Evolutionary conservation across 768 basidiomycete species (phyloP).

Genomic region (Russula dissimulans): DNA sequence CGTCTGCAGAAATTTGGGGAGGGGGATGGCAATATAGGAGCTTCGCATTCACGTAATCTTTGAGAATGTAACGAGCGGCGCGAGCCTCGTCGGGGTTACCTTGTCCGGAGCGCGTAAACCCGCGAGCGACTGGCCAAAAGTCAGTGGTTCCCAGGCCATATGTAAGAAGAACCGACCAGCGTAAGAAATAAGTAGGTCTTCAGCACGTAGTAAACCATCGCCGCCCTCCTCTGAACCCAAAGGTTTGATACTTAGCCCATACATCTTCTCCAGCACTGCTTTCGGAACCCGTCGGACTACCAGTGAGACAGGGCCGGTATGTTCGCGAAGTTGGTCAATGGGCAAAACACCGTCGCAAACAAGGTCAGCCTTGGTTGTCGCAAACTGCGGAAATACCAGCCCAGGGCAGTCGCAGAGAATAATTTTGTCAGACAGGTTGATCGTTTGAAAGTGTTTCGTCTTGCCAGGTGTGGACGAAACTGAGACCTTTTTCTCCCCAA

Average conservation of each 20-base stretch:
- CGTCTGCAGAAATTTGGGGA: slow-evolving; percentile 52
- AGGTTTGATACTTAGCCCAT: slow-evolving; percentile 71
- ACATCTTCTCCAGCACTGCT: slow-evolving; percentile 79
- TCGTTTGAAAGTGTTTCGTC: slow-evolving; percentile 99
- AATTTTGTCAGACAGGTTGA: slow-evolving; percentile 81
- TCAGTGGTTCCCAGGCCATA: slow-evolving; percentile 2
- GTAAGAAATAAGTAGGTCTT: slow-evolving; percentile 79
- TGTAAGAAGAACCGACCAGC: slow-evolving; percentile 58
- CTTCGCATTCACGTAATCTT: slow-evolving; percentile 95
- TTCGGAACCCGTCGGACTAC: slow-evolving; percentile 72
- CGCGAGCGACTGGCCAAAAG: slow-evolving; percentile 64
- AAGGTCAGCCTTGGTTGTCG: slow-evolving; percentile 90
- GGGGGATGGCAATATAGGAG: slow-evolving; percentile 86
- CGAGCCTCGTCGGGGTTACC: slow-evolving; percentile 97
- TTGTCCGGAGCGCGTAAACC: slow-evolving; percentile 87
- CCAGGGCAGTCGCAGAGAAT: slow-evolving; percentile 96
- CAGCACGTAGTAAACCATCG: slow-evolving; percentile 60
- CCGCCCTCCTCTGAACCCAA: slow-evolving; percentile 73
- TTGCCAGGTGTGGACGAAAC: slow-evolving; percentile 97
- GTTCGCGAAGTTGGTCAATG: slow-evolving; percentile 93
- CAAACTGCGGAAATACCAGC: slow-evolving; percentile 96
- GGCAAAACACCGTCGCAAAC: slow-evolving; percentile 96
- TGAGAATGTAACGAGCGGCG: slow-evolving; percentile 83
- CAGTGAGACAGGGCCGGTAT: slow-evolving; percentile 75
- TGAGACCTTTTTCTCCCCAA: slow-evolving; percentile 96